phyloP scores from a whole-genome alignment of 306 rosid genomes.

The Citrullus colocynthis region DNA sequence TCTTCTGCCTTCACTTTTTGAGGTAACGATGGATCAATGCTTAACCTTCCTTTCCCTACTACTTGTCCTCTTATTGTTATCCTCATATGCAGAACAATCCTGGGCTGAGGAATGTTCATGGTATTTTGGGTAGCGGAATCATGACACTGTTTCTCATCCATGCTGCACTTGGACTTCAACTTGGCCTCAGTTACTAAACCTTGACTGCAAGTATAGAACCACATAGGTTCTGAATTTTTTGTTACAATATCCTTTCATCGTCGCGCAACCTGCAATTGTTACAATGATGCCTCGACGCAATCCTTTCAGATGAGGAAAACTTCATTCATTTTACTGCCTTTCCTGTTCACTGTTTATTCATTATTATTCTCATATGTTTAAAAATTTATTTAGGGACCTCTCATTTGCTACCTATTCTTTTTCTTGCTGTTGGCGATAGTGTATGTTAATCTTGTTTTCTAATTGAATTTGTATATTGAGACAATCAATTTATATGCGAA shows the following conservation, averaged over 20 bases:
- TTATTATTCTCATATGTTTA: not conserved
- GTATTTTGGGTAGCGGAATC: slow-evolving; percentile 77
- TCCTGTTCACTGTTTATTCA: not conserved
- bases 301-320: not conserved
- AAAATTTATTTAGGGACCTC: not conserved
- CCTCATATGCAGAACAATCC: slow-evolving; percentile 55
- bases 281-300: not conserved
- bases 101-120: slow-evolving; percentile 61
- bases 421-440: not conserved
- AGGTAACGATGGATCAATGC: slow-evolving; percentile 27
- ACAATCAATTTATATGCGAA: not conserved
- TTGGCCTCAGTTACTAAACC: slow-evolving; percentile 55
- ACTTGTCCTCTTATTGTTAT: not conserved
- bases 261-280: not conserved
- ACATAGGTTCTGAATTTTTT: not conserved
- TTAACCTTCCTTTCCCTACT: not conserved
- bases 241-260: not conserved
- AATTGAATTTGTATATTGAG: not conserved
- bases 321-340: not conserved
- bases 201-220: not conserved
- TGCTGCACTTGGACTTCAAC: slow-evolving; percentile 78
- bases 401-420: not conserved
- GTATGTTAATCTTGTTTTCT: not conserved
- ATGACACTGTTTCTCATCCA: slow-evolving; percentile 81
- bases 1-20: slow-evolving; percentile 58